Base-by-base conservation (phyloP, 2,329 filamentous ascomycete species). In the Microdochium trichocladiopsis region DNA sequence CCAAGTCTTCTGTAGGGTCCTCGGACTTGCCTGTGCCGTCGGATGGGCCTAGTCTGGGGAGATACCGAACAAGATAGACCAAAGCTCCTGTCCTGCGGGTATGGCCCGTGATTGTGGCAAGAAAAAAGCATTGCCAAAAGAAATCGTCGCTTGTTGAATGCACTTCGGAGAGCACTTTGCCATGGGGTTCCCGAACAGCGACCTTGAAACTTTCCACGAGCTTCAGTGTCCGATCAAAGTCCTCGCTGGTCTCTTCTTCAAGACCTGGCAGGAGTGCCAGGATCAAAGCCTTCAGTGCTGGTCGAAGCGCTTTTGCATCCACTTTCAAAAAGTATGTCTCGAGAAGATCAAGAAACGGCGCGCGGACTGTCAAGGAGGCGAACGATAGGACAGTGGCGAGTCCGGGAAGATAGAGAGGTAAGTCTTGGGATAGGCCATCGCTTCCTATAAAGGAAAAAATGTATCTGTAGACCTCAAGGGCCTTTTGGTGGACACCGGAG, bases 81-180 rank as follows among this genome's bases (percentile, higher is more conserved):
- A 99, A 75, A 37, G 91, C 91, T 24, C 94, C 94, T 57, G 89
- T 84, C 52, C 94, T 84, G 55, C 93, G 81, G 55, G 86, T 91
- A 43, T 90, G 82, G 62, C 92, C 93, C 1, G 94, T 96, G 55
- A 99, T 94, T 18, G 90, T 87, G 10, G 93, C 90, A 18, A 99
- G 74, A 63, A 99, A 97, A 64, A 99, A 87, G 66, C 91, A 96
- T 71, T 99, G 94, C 94, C 94, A 99, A 67, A 97, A 99, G 68
- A 94, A 96, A 57, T 89, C 88, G 58, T 92, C 89, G 10, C 84
- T 84, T 9, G 78, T 78, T 47, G 74, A 80, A 67, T 80, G 82
- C 36, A 69, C 76, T 52, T 66, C 69, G 28, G 70, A 81, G 57
- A 75, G 76, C 51, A 69, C 72, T 57, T 79, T 72, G 55, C 78